Conservation (phyloP, 148 eudicot species). For the Selenicereus undatus region DNA sequence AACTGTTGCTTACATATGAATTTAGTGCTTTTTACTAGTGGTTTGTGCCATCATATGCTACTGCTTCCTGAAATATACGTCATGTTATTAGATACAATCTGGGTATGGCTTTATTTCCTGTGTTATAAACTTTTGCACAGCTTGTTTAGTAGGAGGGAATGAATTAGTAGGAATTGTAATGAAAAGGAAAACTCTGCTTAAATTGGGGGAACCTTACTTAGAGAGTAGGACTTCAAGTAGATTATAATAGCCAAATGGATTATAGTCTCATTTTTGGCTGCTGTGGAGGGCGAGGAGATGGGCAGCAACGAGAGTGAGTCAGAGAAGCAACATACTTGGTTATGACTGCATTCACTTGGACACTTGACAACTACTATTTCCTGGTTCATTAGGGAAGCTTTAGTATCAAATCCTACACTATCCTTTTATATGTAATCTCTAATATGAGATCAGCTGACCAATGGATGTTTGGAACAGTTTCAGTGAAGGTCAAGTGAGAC, state of each 20-base stretch:
- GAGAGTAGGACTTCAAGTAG: not conserved
- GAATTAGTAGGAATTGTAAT: not conserved
- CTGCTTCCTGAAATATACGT: not conserved
- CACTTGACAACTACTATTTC: not conserved
- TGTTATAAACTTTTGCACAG: not conserved
- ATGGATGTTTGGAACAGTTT: not conserved
- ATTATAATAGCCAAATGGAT: not conserved
- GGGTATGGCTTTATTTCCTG: not conserved
- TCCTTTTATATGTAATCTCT: too few species aligned
- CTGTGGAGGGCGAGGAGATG: too few species aligned
- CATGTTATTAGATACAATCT: not conserved
- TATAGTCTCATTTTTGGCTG: too few species aligned
- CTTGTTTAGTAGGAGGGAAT: not conserved
- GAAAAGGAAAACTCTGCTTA: not conserved
- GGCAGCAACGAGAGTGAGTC: not conserved
- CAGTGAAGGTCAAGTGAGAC: not conserved
- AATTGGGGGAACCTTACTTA: not conserved
- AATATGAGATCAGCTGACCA: not conserved
- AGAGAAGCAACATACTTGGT: not conserved
- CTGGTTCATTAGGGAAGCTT: not conserved
- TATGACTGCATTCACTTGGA: not conserved
- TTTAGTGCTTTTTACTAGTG: not conserved
- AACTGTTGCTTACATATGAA: not conserved
- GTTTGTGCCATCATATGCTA: not conserved
- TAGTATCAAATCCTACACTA: not conserved